Base-by-base conservation (phyloP, 805 yeast species). In the Saccharomycopsis sp. region DNA sequence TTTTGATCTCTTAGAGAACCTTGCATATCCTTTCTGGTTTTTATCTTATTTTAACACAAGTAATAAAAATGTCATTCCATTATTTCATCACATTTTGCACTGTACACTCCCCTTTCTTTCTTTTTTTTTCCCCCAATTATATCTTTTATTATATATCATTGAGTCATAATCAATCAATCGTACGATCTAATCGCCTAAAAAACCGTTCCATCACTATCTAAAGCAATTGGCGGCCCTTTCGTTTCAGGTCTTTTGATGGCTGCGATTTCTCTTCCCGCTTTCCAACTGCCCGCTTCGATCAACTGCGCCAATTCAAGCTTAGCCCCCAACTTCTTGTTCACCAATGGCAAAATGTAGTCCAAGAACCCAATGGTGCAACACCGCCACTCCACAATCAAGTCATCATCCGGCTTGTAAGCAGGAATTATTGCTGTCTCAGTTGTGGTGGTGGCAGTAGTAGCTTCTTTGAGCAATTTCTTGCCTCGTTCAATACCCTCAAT, bases 231-330 rank as follows among this genome's bases (percentile, higher is more conserved):
- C 5, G 83, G 82, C 2, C 80, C 81, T 3, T 65, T 68, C 0
- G 69, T 64, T 12, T 52, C 50, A 5, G 71, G 67, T 50, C 84
- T 64, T 44, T 63, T 50, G 42, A 59, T 52, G 7, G 69, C 69
- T 2, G 84, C 82, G 39, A 75, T 71, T 39, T 69, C 69, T 45
- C 84, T 61, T 1, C 84, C 84, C 2, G 78, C 71, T 47, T 69
- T 71, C 84, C 84, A 77, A 22, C 75, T 68, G 0, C 84, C 84
- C 2, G 83, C 82, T 49, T 77, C 84, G 35, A 77, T 70, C 42
- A 77, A 52, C 53, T 77, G 83, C 1, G 82, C 77, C 32, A 77
- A 54, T 6, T 55, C 48, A 34, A 77, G 52, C 7, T 43, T 49
- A 23, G 61, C 59, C 0, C 55, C 58, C 37, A 76, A 52, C 38